Percentiles rank a stretch among this genome's conserved stretches.
phyloP scores from a whole-genome alignment of 208 protist species.

The Acanthamoeba lenticulata region DNA sequence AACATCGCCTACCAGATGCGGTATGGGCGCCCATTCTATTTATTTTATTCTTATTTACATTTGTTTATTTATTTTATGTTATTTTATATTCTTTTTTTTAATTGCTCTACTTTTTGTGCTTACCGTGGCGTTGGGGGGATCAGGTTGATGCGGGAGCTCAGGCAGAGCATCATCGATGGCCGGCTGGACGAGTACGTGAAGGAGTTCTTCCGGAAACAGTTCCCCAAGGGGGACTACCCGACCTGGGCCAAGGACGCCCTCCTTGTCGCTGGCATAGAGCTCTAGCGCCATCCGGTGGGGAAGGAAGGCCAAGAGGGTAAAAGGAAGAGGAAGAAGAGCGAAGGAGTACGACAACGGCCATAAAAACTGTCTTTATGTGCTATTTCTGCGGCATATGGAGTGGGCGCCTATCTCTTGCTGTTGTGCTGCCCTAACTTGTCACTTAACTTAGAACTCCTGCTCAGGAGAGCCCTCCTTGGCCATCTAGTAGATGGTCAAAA shows the following conservation, averaged over 20 bases:
- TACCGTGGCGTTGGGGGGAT: not conserved
- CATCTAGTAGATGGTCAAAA: too few species aligned
- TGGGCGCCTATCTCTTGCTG: too few species aligned
- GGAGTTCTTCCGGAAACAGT: slow-evolving; percentile 61
- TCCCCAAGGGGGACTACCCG: slow-evolving; percentile 48
- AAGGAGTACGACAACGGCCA: not conserved
- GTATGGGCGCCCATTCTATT: not conserved
- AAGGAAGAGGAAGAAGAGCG: not conserved
- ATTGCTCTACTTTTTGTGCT: not conserved
- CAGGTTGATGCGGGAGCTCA: slow-evolving; percentile 61
- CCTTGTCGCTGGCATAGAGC: slow-evolving; percentile 44
- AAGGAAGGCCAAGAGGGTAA: not conserved
- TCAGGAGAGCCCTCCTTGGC: too few species aligned
- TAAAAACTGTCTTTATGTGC: too few species aligned
- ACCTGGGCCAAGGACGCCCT: slow-evolving; percentile 46
- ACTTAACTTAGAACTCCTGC: too few species aligned
- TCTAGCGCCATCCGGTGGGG: not conserved
- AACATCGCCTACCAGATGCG: slow-evolving; percentile 97
- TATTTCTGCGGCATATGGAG: too few species aligned
- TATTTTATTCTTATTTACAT: not conserved
- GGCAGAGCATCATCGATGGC: slow-evolving; percentile 33
- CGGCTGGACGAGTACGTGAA: slow-evolving; percentile 50
- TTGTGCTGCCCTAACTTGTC: too few species aligned
- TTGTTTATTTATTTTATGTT: too few species aligned
- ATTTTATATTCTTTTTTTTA: too few species aligned